phyloP scores from a whole-genome alignment of 1,284 basidiomycete genomes.

The Boletus albobrunnescens region DNA sequence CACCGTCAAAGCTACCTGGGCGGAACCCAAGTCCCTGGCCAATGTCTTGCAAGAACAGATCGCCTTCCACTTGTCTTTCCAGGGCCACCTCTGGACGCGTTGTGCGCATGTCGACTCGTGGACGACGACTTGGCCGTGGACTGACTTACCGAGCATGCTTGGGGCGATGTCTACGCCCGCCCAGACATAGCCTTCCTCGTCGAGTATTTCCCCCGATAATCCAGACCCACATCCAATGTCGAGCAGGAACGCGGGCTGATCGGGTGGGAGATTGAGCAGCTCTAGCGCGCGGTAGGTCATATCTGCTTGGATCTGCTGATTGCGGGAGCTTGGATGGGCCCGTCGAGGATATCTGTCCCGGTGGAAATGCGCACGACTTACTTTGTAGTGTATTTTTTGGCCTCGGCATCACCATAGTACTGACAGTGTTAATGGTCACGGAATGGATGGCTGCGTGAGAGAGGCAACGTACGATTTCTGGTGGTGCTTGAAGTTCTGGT shows the following conservation, averaged over 20 bases:
- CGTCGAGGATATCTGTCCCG: neutral
- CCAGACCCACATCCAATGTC: slow-evolving; percentile 99
- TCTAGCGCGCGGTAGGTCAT: slow-evolving; percentile 98
- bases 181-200: slow-evolving; percentile 94
- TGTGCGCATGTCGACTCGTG: neutral
- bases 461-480: slow-evolving; percentile 76
- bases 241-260: slow-evolving; percentile 78
- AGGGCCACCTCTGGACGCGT: slow-evolving; percentile 79
- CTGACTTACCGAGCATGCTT: slow-evolving; percentile 84
- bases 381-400: slow-evolving; percentile 97
- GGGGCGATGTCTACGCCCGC: slow-evolving; percentile 94
- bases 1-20: slow-evolving; percentile 95
- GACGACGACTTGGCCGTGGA: neutral
- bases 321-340: slow-evolving; percentile 69
- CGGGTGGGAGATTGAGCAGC: slow-evolving; percentile 77
- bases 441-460: slow-evolving; percentile 3
- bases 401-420: slow-evolving; percentile 97
- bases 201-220: slow-evolving; percentile 94
- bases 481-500: slow-evolving; percentile 93
- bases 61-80: slow-evolving; percentile 90
- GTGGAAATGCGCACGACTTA: slow-evolving; percentile 36
- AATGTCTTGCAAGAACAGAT: slow-evolving; percentile 90
- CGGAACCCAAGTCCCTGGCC: slow-evolving; percentile 93
- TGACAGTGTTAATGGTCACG: slow-evolving; percentile 34
- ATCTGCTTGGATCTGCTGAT: slow-evolving; percentile 94